Conservation (phyloP, 139 green algal species). For the Zygnema circumcarinatum region DNA sequence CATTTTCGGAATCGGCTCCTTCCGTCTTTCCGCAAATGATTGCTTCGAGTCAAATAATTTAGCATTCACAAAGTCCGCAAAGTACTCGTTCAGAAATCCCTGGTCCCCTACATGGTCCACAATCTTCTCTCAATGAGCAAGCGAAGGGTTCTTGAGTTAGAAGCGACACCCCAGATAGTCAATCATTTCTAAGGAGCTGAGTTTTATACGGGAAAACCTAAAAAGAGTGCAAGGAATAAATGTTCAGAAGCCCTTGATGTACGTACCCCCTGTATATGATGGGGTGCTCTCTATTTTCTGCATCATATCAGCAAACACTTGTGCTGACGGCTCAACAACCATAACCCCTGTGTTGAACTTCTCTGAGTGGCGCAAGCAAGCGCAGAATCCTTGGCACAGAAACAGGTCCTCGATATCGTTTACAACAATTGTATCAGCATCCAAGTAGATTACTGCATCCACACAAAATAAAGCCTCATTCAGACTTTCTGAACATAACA, state of each 20-base stretch:
- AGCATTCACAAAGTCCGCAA: conserved; percentile 66
- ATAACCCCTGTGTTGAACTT: conserved; percentile 81
- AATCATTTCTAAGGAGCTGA: too few relatives aligned
- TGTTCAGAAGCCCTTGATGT: too few relatives aligned
- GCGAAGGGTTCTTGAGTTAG: too few relatives aligned
- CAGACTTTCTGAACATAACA: too few relatives aligned
- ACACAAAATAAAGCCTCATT: too few relatives aligned
- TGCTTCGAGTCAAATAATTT: conserved; percentile 70
- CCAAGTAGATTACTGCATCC: conserved; percentile 74
- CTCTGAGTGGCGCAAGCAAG: conserved; percentile 75
- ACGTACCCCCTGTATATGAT: conserved; percentile 74
- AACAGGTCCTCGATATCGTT: conserved; percentile 76
- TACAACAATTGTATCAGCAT: conserved; percentile 76
- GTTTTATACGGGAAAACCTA: too few relatives aligned
- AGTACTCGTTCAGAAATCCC: conserved; percentile 82
- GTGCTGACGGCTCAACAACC: conserved; percentile 61
- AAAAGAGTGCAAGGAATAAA: too few relatives aligned
- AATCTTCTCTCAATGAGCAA: neutral
- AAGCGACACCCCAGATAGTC: too few relatives aligned
- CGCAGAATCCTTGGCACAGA: conserved; percentile 77
- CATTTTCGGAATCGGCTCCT: neutral
- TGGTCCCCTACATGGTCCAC: conserved; percentile 65
- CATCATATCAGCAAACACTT: conserved; percentile 75
- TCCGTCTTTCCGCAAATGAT: neutral
- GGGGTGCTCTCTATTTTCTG: conserved; percentile 63